Base-by-base conservation (phyloP, 306 rosid species). In the Begonia masoniana region DNA sequence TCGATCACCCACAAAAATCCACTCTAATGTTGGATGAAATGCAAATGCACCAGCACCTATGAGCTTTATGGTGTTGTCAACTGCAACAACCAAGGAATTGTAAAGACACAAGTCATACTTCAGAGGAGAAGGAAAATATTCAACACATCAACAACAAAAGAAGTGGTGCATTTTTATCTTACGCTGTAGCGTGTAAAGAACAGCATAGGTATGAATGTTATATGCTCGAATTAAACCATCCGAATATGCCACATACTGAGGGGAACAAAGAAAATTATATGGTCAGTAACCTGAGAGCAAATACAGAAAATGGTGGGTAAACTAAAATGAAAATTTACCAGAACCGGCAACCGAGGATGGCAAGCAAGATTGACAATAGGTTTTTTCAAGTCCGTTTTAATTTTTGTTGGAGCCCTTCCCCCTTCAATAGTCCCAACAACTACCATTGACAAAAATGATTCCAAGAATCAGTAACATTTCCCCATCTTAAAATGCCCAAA, bases 351-450 rank as follows among this genome's bases (percentile, higher is more conserved):
- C 66, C 99, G 96, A 70, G 99, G 99, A 77, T 92, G 96, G 76
- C 99, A 92, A 48, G 96, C 88, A 72, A 92, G 86, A 75, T 92
- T 92, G 71, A 92, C 88, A 73, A 92, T 55, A 54, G 99, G 95
- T 67, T 86, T 92, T 81, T 92, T 92, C 80, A 92, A 65, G 70
- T 92, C 99, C 65, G 99, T 70, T 77, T 92, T 92, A 62, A 92
- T 86, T 72, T 86, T 92, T 64, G 99, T 92, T 14, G 99, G 99
- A 7, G 77, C 75, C 67, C 92, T 79, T 51, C 99, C 99, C 3
- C 99, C 99, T 79, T 92, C 99, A 57, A 92, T 79, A 46, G 96
- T 86, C 66, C 99, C 99, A 74, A 92, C 99, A 77, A 86, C 99
- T 92, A 53, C 67, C 77, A 70, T 65, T 64, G 66, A 66, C 62